phyloP scores from a whole-genome alignment of 2,329 filamentous ascomycete species.

The Pseudofabraea citricarpa region DNA sequence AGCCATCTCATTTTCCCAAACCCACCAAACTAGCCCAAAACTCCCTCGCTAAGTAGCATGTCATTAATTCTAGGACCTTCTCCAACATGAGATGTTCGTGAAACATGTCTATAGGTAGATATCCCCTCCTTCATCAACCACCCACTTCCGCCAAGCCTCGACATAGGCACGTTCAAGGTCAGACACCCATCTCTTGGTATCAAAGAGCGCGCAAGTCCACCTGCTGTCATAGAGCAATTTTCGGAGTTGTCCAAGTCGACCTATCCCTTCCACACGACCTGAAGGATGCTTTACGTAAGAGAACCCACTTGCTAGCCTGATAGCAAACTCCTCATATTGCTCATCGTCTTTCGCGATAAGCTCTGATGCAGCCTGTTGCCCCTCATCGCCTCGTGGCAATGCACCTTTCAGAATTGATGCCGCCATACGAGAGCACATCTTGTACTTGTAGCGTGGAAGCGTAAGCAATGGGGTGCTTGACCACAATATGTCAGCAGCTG shows the following conservation, averaged over 20 bases:
- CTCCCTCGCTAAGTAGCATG: not conserved
- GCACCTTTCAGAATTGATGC: constrained; percentile 91
- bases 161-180: constrained; percentile 88
- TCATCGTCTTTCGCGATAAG: constrained; percentile 74
- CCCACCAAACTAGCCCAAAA: constrained; percentile 1
- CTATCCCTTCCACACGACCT: constrained; percentile 50
- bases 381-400: constrained; percentile 67
- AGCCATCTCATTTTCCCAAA: not conserved
- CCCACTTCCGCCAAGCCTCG: constrained; percentile 86
- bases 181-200: constrained; percentile 85
- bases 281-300: constrained; percentile 45
- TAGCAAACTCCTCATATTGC: constrained; percentile 78
- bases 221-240: constrained; percentile 77
- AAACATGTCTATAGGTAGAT: constrained; percentile 60
- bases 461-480: constrained; percentile 91
- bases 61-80: too few species aligned
- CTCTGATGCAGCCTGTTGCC: constrained; percentile 62
- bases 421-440: constrained; percentile 99
- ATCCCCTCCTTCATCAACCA: constrained; percentile 80
- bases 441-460: constrained; percentile 86
- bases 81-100: too few species aligned
- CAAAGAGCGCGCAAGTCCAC: constrained; percentile 83
- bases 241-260: constrained; percentile 73
- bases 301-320: constrained; percentile 60
- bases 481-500: constrained; percentile 94